Evolutionary conservation across 495 filamentous ascomycete genomes (phyloP).

Genomic region (Lichina pygmaea): DNA sequence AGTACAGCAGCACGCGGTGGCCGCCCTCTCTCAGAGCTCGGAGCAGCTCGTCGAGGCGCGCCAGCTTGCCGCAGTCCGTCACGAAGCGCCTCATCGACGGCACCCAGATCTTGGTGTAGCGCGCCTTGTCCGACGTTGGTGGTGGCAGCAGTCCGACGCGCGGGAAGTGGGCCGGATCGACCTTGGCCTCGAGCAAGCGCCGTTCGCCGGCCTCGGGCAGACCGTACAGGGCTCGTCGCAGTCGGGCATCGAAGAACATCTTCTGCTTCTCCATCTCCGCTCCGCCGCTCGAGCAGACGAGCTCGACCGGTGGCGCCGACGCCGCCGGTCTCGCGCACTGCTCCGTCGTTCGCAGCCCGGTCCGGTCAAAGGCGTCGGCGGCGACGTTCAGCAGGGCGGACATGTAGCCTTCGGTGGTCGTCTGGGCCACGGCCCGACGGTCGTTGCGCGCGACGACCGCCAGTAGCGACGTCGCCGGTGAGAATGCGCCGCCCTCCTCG

Average conservation of each 20-base stretch:
- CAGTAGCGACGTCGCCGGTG: slow-evolving; percentile 52
- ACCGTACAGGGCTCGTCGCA: slow-evolving; percentile 50
- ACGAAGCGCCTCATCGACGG: slow-evolving; percentile 98
- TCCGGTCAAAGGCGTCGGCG: slow-evolving; percentile 29
- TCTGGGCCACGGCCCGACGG: slow-evolving; percentile 33
- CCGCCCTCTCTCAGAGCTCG: slow-evolving; percentile 69
- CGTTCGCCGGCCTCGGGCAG: slow-evolving; percentile 39
- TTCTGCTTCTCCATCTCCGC: slow-evolving; percentile 40
- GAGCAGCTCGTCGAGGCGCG: slow-evolving; percentile 69
- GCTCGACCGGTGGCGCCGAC: slow-evolving; percentile 66
- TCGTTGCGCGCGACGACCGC: slow-evolving; percentile 49
- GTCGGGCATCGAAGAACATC: slow-evolving; percentile 46
- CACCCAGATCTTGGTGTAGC: slow-evolving; percentile 73
- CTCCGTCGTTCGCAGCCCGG: slow-evolving; percentile 52
- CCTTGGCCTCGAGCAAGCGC: slow-evolving; percentile 38
- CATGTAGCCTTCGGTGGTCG: slow-evolving; percentile 50
- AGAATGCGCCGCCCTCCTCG: slow-evolving; percentile 13
- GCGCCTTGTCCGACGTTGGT: slow-evolving; percentile 49
- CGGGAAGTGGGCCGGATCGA: slow-evolving; percentile 36
- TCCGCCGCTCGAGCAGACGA: slow-evolving; percentile 43
- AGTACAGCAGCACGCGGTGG: slow-evolving; percentile 95
- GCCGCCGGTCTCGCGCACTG: slow-evolving; percentile 47
- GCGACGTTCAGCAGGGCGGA: slow-evolving; percentile 58
- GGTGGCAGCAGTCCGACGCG: slow-evolving; percentile 36
- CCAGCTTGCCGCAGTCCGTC: slow-evolving; percentile 88